Conservation (phyloP, 306 rosid species). For the Datisca glomerata region DNA sequence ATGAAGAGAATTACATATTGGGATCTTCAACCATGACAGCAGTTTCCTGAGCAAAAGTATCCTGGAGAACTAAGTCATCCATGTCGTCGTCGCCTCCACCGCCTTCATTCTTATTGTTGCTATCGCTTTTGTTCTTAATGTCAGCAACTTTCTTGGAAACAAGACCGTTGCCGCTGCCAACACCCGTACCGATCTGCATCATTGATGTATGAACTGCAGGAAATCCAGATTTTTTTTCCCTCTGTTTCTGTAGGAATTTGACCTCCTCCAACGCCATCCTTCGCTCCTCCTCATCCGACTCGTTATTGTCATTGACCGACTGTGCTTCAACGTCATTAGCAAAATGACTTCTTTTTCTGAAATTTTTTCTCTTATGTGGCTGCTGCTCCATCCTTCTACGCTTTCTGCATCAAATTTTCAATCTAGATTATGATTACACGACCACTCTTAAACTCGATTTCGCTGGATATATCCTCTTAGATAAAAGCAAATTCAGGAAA, state of each 20-base stretch:
- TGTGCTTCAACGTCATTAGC: not conserved
- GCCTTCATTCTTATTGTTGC: slow-evolving; percentile 23
- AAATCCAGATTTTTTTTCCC: slow-evolving; percentile 82
- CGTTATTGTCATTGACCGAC: not conserved
- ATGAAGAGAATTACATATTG: slow-evolving; percentile 38
- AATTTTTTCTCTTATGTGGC: slow-evolving; percentile 10
- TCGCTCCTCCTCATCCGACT: slow-evolving; percentile 8
- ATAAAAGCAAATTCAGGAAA: too few relatives aligned
- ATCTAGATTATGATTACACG: too few relatives aligned
- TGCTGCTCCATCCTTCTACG: slow-evolving; percentile 5
- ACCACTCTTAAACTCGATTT: too few relatives aligned
- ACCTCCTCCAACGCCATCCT: slow-evolving; percentile 91
- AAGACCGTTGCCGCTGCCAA: slow-evolving; percentile 8
- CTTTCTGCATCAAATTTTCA: not conserved
- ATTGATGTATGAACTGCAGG: slow-evolving; percentile 34
- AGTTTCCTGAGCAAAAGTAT: slow-evolving; percentile 91
- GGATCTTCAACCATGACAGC: slow-evolving; percentile 91
- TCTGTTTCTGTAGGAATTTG: slow-evolving; percentile 79
- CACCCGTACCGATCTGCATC: not conserved
- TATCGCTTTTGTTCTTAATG: slow-evolving; percentile 3
- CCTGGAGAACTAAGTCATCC: slow-evolving; percentile 85
- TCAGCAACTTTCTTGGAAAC: slow-evolving; percentile 17
- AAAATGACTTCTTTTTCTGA: slow-evolving; percentile 10
- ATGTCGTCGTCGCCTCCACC: slow-evolving; percentile 37
- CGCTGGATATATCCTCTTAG: too few relatives aligned